Evolutionary conservation across 139 green algal genomes (phyloP), one percentile per base, ranked within the genome.

Genomic region (Pseudopediastrum boryanum): DNA sequence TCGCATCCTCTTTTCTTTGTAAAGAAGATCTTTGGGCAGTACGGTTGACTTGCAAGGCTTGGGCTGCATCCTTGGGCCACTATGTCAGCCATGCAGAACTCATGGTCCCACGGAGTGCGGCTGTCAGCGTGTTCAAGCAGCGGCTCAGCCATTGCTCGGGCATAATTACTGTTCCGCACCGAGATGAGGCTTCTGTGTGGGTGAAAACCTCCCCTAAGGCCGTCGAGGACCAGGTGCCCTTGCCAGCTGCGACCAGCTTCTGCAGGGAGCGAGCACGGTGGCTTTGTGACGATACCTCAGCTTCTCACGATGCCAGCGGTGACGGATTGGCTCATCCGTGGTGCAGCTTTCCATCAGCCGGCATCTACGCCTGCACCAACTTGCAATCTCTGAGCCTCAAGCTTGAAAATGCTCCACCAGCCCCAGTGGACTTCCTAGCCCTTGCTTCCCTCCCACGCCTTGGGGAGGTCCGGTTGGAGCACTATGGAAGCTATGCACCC

Each of bases 401-500:
- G 39, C 33, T 78, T 23, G 68, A 39, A 44, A 54, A 54, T 5
- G 71, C 71, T 21, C 71, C 71, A 29, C 71, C 71, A 9, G 56
- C 52, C 23, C 71, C 71, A 19, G 25, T 43, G 7, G 71, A 78
- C 48, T 39, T 78, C 21, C 6, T 41, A 7, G 71, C 67, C 25
- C 38, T 69, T 38, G 54, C 71, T 44, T 27, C 36, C 6, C 38
- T 78, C 39, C 19, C 23, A 1, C 71, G 56, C 7, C 31, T 78
- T 4, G 68, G n/a, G n/a, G 54, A 78, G 39, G n/a, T 78, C 54
- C 54, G 54, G 29, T 78, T 78, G n/a, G 54, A 27, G 38, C 71
- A 78, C 23, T n/a, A 39, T 68, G 13, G 38, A 68, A 13, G 41
- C 50, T 25, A 52, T 6, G 36, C 58, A 39, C 4, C 9, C 25